phyloP scores from a whole-genome alignment of 805 yeast genomes.

The Teunomyces aglyptinius region DNA sequence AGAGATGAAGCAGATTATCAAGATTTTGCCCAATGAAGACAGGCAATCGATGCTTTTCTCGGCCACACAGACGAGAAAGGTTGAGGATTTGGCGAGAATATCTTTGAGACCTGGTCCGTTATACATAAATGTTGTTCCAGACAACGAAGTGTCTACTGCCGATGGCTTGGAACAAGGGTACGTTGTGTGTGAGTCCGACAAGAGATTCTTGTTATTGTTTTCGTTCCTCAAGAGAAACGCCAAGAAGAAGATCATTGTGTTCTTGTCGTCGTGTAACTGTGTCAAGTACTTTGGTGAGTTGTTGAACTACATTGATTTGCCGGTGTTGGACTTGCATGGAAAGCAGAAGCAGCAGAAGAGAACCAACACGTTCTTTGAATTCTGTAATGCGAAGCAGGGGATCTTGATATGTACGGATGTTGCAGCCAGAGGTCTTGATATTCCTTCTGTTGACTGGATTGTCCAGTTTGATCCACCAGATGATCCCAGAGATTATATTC shows the following conservation, averaged over 20 bases:
- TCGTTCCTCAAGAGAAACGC: conserved; percentile 91
- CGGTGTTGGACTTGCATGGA: conserved; percentile 95
- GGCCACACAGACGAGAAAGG: conserved; percentile 99
- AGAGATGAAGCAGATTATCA: conserved; percentile 96
- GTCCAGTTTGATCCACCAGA: conserved; percentile 99
- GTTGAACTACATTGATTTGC: conserved; percentile 92
- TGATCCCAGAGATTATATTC: conserved; percentile 99
- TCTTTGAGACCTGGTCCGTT: conserved; percentile 91
- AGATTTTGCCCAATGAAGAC: conserved; percentile 85
- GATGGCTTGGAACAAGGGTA: conserved; percentile 98
- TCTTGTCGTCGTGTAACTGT: conserved; percentile 93
- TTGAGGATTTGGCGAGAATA: conserved; percentile 95
- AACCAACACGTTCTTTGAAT: conserved; percentile 96
- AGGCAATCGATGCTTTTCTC: conserved; percentile 97
- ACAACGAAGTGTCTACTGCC: conserved; percentile 82
- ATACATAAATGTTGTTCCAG: conserved; percentile 89
- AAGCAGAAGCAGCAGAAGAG: conserved; percentile 98
- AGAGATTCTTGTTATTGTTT: conserved; percentile 83
- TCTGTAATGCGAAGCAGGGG: conserved; percentile 95
- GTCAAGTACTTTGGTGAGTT: conserved; percentile 95
- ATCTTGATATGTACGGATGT: conserved; percentile 95
- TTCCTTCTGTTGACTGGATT: conserved; percentile 99
- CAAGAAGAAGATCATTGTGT: conserved; percentile 91
- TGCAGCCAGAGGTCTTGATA: conserved; percentile 98
- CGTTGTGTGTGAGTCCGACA: conserved; percentile 95